Evolutionary conservation across 176 grass and related monocot genomes (phyloP).

Genomic region (Zoysia japonica): DNA sequence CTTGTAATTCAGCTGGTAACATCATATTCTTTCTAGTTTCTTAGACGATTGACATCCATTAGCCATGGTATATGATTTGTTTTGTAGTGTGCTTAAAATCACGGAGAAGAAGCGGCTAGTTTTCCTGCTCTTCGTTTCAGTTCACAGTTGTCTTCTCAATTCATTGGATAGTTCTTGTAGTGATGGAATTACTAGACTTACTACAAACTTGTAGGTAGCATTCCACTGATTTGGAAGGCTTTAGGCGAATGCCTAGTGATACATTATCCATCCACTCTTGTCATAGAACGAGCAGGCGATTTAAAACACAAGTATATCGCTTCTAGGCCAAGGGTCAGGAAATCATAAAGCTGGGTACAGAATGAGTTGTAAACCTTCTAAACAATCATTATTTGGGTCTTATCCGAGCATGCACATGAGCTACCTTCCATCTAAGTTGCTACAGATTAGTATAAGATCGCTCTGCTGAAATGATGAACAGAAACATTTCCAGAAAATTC

Average conservation of each 20-base stretch:
- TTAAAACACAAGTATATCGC: neutral
- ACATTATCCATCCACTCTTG: slow-evolving; percentile 8
- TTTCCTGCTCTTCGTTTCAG: neutral
- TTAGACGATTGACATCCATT: neutral
- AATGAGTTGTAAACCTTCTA: neutral
- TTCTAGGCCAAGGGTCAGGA: neutral
- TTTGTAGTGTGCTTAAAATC: neutral
- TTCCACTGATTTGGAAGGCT: neutral
- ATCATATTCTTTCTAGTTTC: slow-evolving; percentile 3
- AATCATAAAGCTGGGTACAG: neutral
- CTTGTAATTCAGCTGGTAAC: neutral
- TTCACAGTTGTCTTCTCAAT: neutral
- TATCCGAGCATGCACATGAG: neutral
- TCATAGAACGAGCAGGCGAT: slow-evolving; percentile 26
- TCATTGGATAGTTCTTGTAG: neutral
- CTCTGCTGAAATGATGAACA: neutral
- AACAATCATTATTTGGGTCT: neutral
- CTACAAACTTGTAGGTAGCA: neutral
- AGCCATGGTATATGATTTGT: neutral
- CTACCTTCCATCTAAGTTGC: slow-evolving; percentile 19
- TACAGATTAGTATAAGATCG: neutral
- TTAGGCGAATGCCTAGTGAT: neutral
- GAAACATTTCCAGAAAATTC: slow-evolving; percentile 10
- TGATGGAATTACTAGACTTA: slow-evolving; percentile 17
- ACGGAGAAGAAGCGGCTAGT: neutral